phyloP scores from a whole-genome alignment of 306 rosid genomes.

The barrel medic (Medicago truncatula) region MtrunA17r5.0-ANR NC_053045.1:34891001-34891500 shows the following conservation, averaged over 20 bases:
- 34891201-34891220: no score
- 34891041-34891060: constrained; percentile 44
- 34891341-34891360: not conserved
- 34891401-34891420: constrained; percentile 16
- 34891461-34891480: constrained; percentile 31
- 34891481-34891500: constrained; percentile 44
- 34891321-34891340: no score
- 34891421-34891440: constrained; percentile 28
- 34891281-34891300: no score
- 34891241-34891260: no score
- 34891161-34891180: not conserved
- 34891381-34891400: not conserved
- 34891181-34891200: not conserved
- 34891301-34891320: no score
- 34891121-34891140: constrained; percentile 18
- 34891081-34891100: constrained; percentile 47
- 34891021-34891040: constrained; percentile 79
- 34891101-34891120: constrained; percentile 22
- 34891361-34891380: not conserved
- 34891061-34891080: constrained; percentile 55
- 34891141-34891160: not conserved
- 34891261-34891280: no score
- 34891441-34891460: constrained; percentile 49
- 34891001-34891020: constrained; percentile 73
- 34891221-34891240: no score